Evolutionary conservation across 169 alveolate genomes (phyloP), one percentile per base, ranked within the genome.

Genomic region (Cryptosporidium parvum): DNA sequence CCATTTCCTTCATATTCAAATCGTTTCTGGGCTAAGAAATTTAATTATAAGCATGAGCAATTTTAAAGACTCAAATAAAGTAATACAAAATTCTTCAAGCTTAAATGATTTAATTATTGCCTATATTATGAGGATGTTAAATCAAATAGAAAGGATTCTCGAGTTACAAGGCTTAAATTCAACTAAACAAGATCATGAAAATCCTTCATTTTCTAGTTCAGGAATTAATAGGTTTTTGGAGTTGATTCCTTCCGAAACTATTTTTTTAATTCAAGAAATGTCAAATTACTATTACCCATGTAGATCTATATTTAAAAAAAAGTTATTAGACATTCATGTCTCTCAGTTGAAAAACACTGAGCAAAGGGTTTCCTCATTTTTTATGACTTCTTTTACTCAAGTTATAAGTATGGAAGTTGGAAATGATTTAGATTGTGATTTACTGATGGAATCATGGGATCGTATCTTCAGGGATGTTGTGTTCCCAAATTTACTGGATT

Each of bases 1-100:
- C 37, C 86, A 75, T 39, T 75, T 33, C 26, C 45, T 75, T n/a
- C 86, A 75, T 58, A 56, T 75, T 8, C 86, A 75, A 1, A 48
- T 75, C 26, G 42, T 75, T 18, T 75, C 86, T 35, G 86, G 86
- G 29, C 14, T 75, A 26, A 31, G 62, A 10, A 39, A 37, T 33
- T 75, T 53, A 12, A 1, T 75, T 18, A 75, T 10, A 37, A 26
- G 31, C 45, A 29, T 29, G 21, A 71, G 21, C 35, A 37, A n/a
- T 23, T 5, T 58, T 3, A 35, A 73, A 26, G 10, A 29, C n/a
- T 18, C 70, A 31, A 31, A 23, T n/a, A 8, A 12, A 31, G 2
- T 52, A 37, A 3, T 26, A 26, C 42, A 58, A 52, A 45, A 48
- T 59, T 26, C 31, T 14, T 75, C 86, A 48, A 45, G 53, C 10